Conservation (phyloP, 2,329 filamentous ascomycete species). For the Colletotrichum aenigma region DNA sequence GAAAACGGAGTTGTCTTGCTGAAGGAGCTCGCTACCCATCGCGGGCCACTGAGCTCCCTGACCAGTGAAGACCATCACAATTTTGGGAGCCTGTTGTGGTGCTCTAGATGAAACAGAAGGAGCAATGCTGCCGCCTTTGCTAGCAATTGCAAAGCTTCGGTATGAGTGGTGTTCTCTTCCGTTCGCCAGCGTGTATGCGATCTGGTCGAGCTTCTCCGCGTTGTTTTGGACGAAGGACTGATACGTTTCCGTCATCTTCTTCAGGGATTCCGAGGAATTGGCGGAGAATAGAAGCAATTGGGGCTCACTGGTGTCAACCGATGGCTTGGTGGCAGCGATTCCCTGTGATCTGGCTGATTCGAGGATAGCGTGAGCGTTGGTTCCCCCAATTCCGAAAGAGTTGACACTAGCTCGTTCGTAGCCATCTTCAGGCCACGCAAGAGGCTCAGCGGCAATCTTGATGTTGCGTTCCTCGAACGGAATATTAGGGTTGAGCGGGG, state of each 20-base stretch:
- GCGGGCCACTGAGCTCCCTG: conserved; percentile 20
- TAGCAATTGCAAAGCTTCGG: conserved; percentile 25
- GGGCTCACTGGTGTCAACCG: neutral
- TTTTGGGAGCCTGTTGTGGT: conserved; percentile 28
- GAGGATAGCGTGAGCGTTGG: conserved; percentile 20
- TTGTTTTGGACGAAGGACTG: conserved; percentile 23
- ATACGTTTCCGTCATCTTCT: neutral
- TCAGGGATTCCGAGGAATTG: neutral
- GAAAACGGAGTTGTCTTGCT: neutral
- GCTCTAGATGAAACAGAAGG: conserved; percentile 20
- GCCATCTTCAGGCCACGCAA: conserved; percentile 26
- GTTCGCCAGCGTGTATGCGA: conserved; percentile 33
- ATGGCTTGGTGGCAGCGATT: neutral
- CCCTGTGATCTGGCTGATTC: conserved; percentile 19
- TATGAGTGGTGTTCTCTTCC: conserved; percentile 30
- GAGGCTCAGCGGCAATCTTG: conserved; percentile 25
- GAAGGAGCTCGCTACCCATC: conserved; percentile 15
- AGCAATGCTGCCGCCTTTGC: neutral
- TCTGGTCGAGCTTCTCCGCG: conserved; percentile 14
- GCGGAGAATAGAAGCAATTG: conserved; percentile 22
- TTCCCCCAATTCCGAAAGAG: conserved; percentile 36
- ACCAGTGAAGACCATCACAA: conserved; percentile 15
- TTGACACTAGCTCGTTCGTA: conserved; percentile 35
- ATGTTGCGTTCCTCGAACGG: conserved; percentile 21
- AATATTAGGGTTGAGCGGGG: conserved; percentile 6